These are phyloP conservation scores for Tetradesmus lagerheimii DNA, from an alignment of 139 green algal species.

Conservation along the genomic window DNA sequence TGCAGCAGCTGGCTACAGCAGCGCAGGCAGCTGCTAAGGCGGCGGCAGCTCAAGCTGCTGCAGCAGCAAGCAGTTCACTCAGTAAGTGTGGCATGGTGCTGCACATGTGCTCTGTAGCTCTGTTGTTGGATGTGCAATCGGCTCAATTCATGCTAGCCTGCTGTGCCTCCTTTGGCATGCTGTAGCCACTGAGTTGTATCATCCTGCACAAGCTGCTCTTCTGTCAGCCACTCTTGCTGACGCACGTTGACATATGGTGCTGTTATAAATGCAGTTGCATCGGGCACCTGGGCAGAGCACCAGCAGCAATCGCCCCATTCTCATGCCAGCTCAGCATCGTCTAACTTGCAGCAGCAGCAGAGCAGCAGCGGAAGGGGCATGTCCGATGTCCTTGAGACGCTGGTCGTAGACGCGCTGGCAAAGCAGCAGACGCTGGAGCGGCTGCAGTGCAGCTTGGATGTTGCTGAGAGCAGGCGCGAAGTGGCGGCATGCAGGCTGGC, in stretches of 20 bases:
- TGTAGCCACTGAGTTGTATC: no score
- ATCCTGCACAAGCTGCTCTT: no score
- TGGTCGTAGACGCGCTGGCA: slow-evolving; percentile 50
- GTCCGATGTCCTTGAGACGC: slow-evolving; percentile 13
- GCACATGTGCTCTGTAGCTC: background rate
- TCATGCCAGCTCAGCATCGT: background rate
- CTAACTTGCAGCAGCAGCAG: background rate
- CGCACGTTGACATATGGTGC: background rate
- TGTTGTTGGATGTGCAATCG: no score
- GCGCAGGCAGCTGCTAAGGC: background rate
- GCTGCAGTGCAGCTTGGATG: slow-evolving; percentile 48
- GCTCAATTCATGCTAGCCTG: no score
- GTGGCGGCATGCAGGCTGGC: slow-evolving; percentile 49
- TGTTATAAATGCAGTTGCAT: background rate
- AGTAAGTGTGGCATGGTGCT: background rate
- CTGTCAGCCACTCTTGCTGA: background rate
- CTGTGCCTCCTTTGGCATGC: no score
- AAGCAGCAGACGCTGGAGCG: slow-evolving; percentile 62
- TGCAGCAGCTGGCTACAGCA: background rate
- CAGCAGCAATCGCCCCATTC: background rate
- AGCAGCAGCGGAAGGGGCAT: background rate
- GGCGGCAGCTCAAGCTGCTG: background rate
- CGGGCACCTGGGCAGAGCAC: background rate
- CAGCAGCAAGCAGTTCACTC: background rate
- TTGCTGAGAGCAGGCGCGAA: slow-evolving; percentile 46